Conservation (phyloP, 257 asterid species). For the Scutellaria minor region DNA sequence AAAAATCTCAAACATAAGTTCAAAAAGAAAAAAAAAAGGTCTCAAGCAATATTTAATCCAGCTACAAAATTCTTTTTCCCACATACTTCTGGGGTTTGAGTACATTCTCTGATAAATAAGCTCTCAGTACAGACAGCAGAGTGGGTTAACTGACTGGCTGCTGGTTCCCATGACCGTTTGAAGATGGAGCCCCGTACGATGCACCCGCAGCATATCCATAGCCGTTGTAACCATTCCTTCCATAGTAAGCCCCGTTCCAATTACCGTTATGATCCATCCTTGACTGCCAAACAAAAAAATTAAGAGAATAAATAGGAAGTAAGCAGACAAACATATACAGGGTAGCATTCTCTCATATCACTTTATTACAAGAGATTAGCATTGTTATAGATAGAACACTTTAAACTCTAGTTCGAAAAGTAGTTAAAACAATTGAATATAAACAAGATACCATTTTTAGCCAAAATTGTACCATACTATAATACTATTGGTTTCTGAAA, state of each 20-base stretch:
- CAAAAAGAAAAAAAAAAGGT: constrained; percentile 7
- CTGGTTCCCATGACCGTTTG: constrained; percentile 76
- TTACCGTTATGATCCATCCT: constrained; percentile 64
- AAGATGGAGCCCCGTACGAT: constrained; percentile 51
- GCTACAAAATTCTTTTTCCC: constrained; percentile 65
- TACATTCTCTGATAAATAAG: constrained; percentile 41
- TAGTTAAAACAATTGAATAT: no score
- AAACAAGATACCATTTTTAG: not conserved
- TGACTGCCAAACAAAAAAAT: constrained; percentile 47
- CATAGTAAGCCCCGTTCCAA: constrained; percentile 67
- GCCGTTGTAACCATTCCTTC: constrained; percentile 75
- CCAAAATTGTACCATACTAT: not conserved
- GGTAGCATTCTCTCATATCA: no score
- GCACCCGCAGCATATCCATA: constrained; percentile 64
- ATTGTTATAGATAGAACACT: not conserved
- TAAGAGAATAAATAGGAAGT: not conserved
- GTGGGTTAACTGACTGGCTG: constrained; percentile 59
- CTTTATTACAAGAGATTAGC: not conserved
- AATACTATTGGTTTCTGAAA: not conserved
- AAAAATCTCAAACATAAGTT: constrained; percentile 36
- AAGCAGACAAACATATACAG: not conserved
- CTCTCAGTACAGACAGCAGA: constrained; percentile 37
- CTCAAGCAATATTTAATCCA: constrained; percentile 43
- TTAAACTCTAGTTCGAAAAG: no score
- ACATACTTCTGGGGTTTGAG: constrained; percentile 40